phyloP scores from a whole-genome alignment of 2,329 filamentous ascomycete species.

The Paraconiothyrium sp. region DNA sequence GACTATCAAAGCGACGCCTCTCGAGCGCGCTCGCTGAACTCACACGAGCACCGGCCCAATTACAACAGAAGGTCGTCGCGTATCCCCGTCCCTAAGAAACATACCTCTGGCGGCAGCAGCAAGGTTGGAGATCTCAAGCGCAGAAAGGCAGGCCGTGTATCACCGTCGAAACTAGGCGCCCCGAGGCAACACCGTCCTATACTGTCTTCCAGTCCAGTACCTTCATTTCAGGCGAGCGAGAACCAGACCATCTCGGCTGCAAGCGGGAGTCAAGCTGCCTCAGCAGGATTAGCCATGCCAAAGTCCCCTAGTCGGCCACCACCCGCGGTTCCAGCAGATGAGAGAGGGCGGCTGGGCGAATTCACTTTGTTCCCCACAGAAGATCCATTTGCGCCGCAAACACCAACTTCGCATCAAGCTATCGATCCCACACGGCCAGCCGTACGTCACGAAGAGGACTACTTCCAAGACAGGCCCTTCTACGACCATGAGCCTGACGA shows the following conservation, averaged over 20 bases:
- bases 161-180: slow-evolving; percentile 9
- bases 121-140: slow-evolving; percentile 2
- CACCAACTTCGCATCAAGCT: background rate
- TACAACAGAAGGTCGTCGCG: slow-evolving; percentile 6
- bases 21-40: background rate
- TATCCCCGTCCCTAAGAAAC: slow-evolving; percentile 12
- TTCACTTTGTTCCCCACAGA: slow-evolving; percentile 12
- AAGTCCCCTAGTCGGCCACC: background rate
- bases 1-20: background rate
- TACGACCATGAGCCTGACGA: background rate
- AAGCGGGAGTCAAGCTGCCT: background rate
- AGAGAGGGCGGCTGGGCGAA: slow-evolving; percentile 1
- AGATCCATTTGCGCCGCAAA: background rate
- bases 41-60: background rate
- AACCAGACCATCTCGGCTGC: background rate
- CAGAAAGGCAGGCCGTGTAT: slow-evolving; percentile 9
- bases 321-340: background rate
- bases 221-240: background rate
- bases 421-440: background rate
- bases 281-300: background rate
- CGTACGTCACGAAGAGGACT: background rate
- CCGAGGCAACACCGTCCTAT: slow-evolving; percentile 5
- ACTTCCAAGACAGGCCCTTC: background rate
- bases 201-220: background rate
- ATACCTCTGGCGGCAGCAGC: background rate